Conservation (phyloP, 768 basidiomycete species). For the Agaricus subrufescens region DNA sequence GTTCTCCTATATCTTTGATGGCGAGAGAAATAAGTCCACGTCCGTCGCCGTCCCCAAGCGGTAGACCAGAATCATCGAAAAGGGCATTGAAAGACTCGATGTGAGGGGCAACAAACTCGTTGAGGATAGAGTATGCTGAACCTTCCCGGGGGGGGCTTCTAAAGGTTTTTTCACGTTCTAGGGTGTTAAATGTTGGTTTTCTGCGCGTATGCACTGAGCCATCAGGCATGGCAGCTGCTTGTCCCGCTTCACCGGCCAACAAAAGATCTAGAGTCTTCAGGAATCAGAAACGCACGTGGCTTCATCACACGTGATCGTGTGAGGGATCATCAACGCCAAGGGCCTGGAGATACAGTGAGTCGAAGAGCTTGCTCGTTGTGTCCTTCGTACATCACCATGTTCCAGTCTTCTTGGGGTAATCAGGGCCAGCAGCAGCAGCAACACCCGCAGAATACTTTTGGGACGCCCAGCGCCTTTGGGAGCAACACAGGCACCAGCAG, state of each 20-base stretch:
- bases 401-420: conserved; percentile 68
- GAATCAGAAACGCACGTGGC: conserved; percentile 26
- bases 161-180: conserved; percentile 75
- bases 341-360: conserved; percentile 3
- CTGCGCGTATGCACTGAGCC: conserved; percentile 32
- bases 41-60: conserved; percentile 69
- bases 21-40: conserved; percentile 75
- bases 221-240: conserved; percentile 45
- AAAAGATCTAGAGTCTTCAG: conserved; percentile 15
- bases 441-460: conserved; percentile 58
- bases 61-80: conserved; percentile 87
- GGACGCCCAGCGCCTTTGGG: conserved; percentile 66
- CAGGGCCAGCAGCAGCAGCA: conserved; percentile 59
- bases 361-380: background rate
- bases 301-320: conserved; percentile 16
- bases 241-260: background rate
- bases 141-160: conserved; percentile 65
- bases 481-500: conserved; percentile 29
- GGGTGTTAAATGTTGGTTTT: conserved; percentile 71
- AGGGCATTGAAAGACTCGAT: conserved; percentile 96
- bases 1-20: conserved; percentile 80
- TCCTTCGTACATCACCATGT: conserved; percentile 40
- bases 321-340: conserved; percentile 6
- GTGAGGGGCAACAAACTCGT: conserved; percentile 91
- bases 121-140: conserved; percentile 73